Evolutionary conservation across 306 rosid genomes (phyloP), one percentile per base, ranked within the genome.

Genomic region (Albizia julibrissin): DNA sequence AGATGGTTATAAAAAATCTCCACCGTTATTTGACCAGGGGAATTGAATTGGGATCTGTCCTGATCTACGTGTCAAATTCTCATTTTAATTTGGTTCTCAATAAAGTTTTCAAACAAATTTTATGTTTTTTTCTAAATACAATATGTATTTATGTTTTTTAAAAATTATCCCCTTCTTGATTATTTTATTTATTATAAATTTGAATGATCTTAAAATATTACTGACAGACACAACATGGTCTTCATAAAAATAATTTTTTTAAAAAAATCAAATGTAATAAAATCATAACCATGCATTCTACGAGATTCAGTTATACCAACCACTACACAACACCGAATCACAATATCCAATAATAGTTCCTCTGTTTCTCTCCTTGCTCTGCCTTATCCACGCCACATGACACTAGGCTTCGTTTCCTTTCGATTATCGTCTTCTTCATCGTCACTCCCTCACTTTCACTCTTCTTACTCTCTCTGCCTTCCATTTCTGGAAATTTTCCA

Each of bases 341-440:
- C 40, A 74, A 29, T 6, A 8, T 56, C 27, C 61, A 61, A 6
- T 33, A 16, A 66, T 27, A 73, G 6, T 10, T 26, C 85, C 3
- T 87, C 87, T 69, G 61, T 21, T 49, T 75, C 11, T 72, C 49
- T 67, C 18, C 34, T 40, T 52, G 37, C 46, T 31, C 52, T 12
- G 54, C 43, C 75, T 71, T 62, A 72, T 83, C 81, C 79, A 12
- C 62, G 43, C 39, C 27, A 56, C 31, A 22, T 12, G 33, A 3
- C 31, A 26, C 34, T 31, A 0, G 4, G 26, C 26, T 50, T 52
- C 58, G 9, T n/a, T 24, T 49, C 21, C 3, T 34, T 9, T 52
- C 21, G 14, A 59, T 42, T 52, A 59, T 46, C 67, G 11, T 68
- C 87, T 22, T 59, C 76, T 3, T 59, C 64, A 1, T 44, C 76